Conservation (phyloP, 345 rosid species). For the Populus simonii region DNA sequence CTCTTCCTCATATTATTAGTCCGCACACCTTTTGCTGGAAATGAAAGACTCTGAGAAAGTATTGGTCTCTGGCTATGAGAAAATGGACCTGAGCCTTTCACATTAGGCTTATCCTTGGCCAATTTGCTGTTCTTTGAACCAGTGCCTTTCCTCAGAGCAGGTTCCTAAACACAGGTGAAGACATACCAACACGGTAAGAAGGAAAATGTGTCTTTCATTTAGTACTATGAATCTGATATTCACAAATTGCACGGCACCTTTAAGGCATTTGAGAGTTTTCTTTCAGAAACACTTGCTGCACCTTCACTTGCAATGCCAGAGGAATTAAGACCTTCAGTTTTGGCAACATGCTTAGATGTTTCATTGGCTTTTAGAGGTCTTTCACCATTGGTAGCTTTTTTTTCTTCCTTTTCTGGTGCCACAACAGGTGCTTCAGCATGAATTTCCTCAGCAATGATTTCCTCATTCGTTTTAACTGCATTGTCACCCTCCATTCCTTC, state of each 20-base stretch:
- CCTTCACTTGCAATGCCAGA: slow-evolving; percentile 26
- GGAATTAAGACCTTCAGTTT: slow-evolving; percentile 28
- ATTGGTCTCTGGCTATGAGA: slow-evolving; percentile 41
- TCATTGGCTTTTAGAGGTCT: slow-evolving; percentile 20
- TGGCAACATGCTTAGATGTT: slow-evolving; percentile 27
- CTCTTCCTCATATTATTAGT: slow-evolving; percentile 54
- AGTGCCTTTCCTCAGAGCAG: slow-evolving; percentile 17
- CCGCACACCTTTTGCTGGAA: slow-evolving; percentile 50
- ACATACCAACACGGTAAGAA: background rate
- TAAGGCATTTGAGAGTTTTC: slow-evolving; percentile 35
- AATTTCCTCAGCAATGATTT: slow-evolving; percentile 27
- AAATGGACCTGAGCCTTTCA: slow-evolving; percentile 39
- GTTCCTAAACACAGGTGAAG: slow-evolving; percentile 39
- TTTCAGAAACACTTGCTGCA: slow-evolving; percentile 31
- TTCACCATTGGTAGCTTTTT: slow-evolving; percentile 19
- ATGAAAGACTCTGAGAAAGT: slow-evolving; percentile 71
- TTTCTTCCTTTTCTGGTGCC: slow-evolving; percentile 39
- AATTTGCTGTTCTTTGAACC: slow-evolving; percentile 42
- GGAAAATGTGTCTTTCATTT: background rate
- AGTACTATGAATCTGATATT: background rate
- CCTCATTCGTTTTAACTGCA: slow-evolving; percentile 34
- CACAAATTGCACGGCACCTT: slow-evolving; percentile 37
- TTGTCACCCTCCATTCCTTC: slow-evolving; percentile 62
- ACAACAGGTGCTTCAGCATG: slow-evolving; percentile 26
- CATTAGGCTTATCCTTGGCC: slow-evolving; percentile 47